Evolutionary conservation across 2,329 filamentous ascomycete species (phyloP), one percentile per base, ranked within the genome.

Genomic region (Macrophomina phaseolina): DNA sequence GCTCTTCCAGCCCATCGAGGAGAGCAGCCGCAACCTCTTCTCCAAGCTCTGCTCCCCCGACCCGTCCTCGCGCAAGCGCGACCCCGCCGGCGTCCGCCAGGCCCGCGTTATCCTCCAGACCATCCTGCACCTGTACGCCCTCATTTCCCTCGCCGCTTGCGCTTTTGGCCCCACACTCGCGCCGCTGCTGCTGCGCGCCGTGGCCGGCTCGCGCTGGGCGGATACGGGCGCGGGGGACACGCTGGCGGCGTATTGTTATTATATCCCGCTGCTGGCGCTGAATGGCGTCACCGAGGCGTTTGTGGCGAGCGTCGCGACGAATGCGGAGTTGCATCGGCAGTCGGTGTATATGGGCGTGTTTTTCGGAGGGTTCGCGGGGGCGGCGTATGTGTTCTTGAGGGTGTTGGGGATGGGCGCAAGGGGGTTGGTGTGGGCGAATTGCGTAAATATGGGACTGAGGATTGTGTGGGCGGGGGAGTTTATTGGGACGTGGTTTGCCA

Each of bases 201-300:
- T 98, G 1, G 92, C 94, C 0, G 94, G 94, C 1, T 82, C 84
- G 0, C 86, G 85, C 66, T 99, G 95, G 95, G 84, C 88, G 0
- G 84, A 83, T 3, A 89, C 90, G 0, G 90, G 90, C 51, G 92
- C 94, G 0, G 89, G 90, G 5, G 78, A 85, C 8, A 90, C 95
- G 3, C 84, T 99, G 6, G 88, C 90, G 0, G 86, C 85, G 0
- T 99, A 97, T 79, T 94, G 92, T 81, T 93, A 93, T 78, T 98
- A 97, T 80, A 92, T 99, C 67, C 95, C 95, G 0, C 88, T 98
- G 32, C 85, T 98, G 4, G 95, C 94, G 3, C 81, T 97, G 72
- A 99, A 99, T 74, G 95, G 95, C 62, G 87, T 98, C 28, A 88
- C 91, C 1, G 95, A 99, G 80, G 92, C 93, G 0, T 98, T 99